These are phyloP conservation scores for Alopecurus myosuroides DNA, from an alignment of 176 grass and related monocot genomes.

Conservation along the genomic window DNA sequence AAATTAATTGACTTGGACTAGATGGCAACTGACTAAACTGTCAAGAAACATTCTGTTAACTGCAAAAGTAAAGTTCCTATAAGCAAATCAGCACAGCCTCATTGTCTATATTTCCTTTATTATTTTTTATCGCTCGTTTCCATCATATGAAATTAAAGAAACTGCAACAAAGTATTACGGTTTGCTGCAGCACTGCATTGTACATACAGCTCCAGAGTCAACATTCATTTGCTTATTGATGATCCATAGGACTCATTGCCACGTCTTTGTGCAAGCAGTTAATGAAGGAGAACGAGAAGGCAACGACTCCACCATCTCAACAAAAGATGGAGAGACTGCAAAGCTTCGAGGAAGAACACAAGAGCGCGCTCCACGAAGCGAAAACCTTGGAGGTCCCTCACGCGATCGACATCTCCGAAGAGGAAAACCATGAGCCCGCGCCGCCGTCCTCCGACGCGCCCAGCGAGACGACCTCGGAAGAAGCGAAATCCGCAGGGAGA, in stretches of 20 bases:
- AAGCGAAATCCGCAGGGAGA: conserved; percentile 33
- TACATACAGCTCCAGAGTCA: background rate
- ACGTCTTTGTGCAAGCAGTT: conserved; percentile 43
- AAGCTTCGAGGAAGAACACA: conserved; percentile 80
- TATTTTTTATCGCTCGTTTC: no score
- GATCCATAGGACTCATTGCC: background rate
- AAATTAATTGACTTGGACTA: no score
- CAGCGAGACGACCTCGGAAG: background rate
- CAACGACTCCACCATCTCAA: conserved; percentile 35
- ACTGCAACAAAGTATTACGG: no score
- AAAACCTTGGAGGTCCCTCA: conserved; percentile 68
- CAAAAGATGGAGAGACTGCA: conserved; percentile 72
- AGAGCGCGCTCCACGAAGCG: conserved; percentile 62
- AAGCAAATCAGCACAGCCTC: no score
- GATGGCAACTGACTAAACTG: no score
- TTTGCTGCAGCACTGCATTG: background rate
- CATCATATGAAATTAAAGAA: no score
- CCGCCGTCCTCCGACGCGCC: conserved; percentile 3
- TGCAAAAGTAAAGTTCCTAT: no score
- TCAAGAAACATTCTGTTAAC: no score
- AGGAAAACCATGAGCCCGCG: conserved; percentile 18
- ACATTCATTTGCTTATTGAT: background rate
- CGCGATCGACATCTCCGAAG: conserved; percentile 40
- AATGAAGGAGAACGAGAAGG: conserved; percentile 42
- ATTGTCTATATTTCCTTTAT: no score